Base-by-base conservation (phyloP, 2,329 filamentous ascomycete species). In the Fusarium torreyae region DNA sequence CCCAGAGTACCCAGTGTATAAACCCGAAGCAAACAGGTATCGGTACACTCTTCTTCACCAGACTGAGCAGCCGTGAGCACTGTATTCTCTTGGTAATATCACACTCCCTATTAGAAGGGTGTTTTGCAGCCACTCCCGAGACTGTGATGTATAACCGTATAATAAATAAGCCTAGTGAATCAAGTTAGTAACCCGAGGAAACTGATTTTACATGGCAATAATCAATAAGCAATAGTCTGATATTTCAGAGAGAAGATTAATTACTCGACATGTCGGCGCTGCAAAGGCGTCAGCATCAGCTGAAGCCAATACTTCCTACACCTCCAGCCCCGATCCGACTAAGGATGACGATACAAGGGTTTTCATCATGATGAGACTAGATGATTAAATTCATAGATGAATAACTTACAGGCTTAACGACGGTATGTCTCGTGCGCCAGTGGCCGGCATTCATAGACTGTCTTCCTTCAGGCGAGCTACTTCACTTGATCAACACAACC, bases 261-360 rank as follows among this genome's bases (percentile, higher is more conserved):
- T 69, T 72, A 74, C 77, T 86, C 84, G 82, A 82, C 84, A 85
- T 78, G 72, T 79, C 78, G 74, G 63, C 68, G 73, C 75, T 75
- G 69, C 66, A 60, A 69, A 75, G 68, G 63, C 70, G 69, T 81
- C 80, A 66, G 70, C 73, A 77, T 70, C 51, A 53, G 69, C 67
- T 58, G 43, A 69, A 68, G 73, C 71, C 56, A 72, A 71, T 78
- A 72, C 73, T 63, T 81, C 79, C 49, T 81, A 65, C 71, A 68
- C 68, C 74, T 68, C 68, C 68, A 72, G 68, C 69, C 70, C 68
- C 64, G 77, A 80, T 97, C 90, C 87, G 94, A 85, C 93, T 97
- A 97, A 97, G 94, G 94, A 97, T 97, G 94, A 97, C 93, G 92
- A 94, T 94, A 94, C 73, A 66, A 83, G 87, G 80, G 80, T 85